phyloP scores from a whole-genome alignment of 345 rosid genomes.

The Populus nigra region DNA sequence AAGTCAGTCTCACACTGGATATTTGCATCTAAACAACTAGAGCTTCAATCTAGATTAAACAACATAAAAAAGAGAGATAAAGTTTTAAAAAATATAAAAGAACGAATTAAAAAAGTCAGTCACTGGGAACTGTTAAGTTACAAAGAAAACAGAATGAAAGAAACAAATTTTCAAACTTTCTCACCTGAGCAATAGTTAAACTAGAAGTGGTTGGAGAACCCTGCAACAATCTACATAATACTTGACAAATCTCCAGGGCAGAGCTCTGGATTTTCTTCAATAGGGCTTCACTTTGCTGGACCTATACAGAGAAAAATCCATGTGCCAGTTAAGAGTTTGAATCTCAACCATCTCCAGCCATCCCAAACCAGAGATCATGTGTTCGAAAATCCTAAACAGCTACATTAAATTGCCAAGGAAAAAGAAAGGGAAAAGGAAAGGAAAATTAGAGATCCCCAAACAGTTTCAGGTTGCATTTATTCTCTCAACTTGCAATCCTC shows the following conservation, averaged over 20 bases:
- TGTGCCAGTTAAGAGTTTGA: background rate
- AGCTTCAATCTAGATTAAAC: conserved; percentile 8
- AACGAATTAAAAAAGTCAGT: conserved; percentile 2
- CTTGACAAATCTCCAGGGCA: conserved; percentile 60
- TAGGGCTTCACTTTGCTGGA: conserved; percentile 51
- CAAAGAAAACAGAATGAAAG: background rate
- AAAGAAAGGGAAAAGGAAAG: background rate
- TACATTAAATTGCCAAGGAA: conserved; percentile 2
- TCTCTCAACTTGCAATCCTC: background rate
- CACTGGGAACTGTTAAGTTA: background rate
- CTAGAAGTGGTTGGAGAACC: conserved; percentile 48
- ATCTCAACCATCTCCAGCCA: background rate
- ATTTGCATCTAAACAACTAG: conserved; percentile 6
- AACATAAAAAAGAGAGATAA: background rate
- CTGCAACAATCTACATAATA: conserved; percentile 43
- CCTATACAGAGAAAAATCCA: conserved; percentile 41
- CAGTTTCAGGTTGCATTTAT: background rate
- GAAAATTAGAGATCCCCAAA: background rate
- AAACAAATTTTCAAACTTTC: background rate
- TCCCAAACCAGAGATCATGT: background rate
- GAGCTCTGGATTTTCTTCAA: conserved; percentile 53
- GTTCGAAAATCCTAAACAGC: background rate
- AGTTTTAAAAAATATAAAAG: background rate
- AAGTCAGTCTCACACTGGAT: conserved; percentile 25
- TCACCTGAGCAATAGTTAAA: conserved; percentile 58